Percentiles rank a stretch among this genome's conserved stretches.
phyloP scores from a whole-genome alignment of 306 rosid genomes.

The Ziziphus jujuba region DNA sequence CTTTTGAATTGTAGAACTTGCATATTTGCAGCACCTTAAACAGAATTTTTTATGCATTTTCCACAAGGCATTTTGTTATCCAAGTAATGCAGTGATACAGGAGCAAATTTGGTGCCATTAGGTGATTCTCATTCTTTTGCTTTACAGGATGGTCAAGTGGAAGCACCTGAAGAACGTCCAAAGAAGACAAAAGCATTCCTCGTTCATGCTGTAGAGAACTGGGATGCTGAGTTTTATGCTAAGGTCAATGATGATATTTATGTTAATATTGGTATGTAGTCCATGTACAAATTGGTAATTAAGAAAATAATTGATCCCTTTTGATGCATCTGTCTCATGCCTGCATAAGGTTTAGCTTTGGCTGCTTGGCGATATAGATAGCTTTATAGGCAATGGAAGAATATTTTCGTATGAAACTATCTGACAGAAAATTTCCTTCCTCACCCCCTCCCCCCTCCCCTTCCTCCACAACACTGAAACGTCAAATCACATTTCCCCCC shows the following conservation, averaged over 20 bases:
- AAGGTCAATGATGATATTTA: constrained; percentile 74
- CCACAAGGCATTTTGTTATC: too few relatives aligned
- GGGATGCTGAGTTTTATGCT: constrained; percentile 65
- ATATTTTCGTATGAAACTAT: neutral
- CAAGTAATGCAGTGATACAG: neutral
- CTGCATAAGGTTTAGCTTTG: constrained; percentile 13
- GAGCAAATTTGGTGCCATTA: neutral
- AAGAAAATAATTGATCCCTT: constrained; percentile 10
- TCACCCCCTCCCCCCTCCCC: neutral
- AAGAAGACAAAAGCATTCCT: constrained; percentile 57
- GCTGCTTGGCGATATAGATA: neutral
- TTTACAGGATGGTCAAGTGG: constrained; percentile 63
- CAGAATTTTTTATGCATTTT: neutral
- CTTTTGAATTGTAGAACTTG: neutral
- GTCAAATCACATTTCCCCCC: neutral
- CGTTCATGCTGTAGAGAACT: constrained; percentile 53
- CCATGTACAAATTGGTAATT: constrained; percentile 22
- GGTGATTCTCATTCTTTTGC: constrained; percentile 19
- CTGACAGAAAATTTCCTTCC: neutral
- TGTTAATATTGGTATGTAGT: constrained; percentile 65
- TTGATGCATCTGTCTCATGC: neutral
- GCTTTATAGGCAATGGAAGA: neutral
- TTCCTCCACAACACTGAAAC: neutral
- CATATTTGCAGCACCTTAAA: neutral
- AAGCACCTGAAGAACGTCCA: constrained; percentile 49